phyloP scores from a whole-genome alignment of 306 rosid species.

The Fragaria vesca region DNA sequence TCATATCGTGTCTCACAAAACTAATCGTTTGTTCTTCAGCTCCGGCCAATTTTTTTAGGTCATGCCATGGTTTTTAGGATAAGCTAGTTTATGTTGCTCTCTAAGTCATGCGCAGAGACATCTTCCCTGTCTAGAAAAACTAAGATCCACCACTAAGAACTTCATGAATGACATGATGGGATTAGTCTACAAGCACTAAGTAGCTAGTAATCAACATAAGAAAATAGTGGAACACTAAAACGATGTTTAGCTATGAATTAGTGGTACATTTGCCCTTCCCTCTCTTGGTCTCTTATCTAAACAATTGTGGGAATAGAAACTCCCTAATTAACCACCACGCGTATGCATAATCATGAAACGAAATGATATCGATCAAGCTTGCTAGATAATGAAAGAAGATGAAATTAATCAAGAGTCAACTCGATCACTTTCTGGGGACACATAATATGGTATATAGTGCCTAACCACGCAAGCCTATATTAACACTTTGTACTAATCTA shows the following conservation, averaged over 20 bases:
- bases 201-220: not conserved
- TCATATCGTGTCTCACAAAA: not conserved
- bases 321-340: not conserved
- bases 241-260: conserved; percentile 3
- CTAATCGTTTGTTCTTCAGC: not conserved
- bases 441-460: not conserved
- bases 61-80: not conserved
- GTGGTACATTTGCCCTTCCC: not conserved
- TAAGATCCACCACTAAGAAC: not conserved
- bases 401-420: not conserved
- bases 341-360: not conserved
- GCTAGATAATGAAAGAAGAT: not conserved
- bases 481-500: not conserved
- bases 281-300: not conserved
- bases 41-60: not conserved
- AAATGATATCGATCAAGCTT: not conserved
- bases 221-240: conserved; percentile 14
- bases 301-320: not conserved
- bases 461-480: not conserved
- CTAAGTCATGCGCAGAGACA: not conserved
- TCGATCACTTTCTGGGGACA: not conserved
- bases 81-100: not conserved
- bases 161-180: not conserved
- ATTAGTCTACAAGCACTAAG: conserved; percentile 9
- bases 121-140: not conserved